Conservation (phyloP, 139 green algal species). For the Chloropicon primus region DNA sequence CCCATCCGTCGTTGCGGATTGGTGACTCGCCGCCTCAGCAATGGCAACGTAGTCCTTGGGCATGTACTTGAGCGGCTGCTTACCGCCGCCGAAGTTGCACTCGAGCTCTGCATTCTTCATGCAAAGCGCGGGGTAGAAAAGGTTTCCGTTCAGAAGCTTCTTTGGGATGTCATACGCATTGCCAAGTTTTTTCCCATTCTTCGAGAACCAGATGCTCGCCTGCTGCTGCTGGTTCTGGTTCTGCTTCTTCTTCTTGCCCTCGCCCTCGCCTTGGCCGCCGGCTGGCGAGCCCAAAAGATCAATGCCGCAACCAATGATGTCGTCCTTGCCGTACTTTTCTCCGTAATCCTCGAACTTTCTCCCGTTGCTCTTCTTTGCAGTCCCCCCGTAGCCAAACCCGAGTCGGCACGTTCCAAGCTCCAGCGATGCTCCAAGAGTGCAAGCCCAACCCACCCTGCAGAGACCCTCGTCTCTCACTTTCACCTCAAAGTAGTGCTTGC, state of each 20-base stretch:
- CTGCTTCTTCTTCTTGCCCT: too few relatives aligned
- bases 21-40: slow-evolving; percentile 5
- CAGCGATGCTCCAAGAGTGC: slow-evolving; percentile 22
- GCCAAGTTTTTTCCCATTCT: slow-evolving; percentile 43
- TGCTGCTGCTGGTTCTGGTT: neutral
- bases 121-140: slow-evolving; percentile 52
- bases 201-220: slow-evolving; percentile 33
- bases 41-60: slow-evolving; percentile 25
- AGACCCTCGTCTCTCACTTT: slow-evolving; percentile 53
- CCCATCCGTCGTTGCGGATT: slow-evolving; percentile 2
- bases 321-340: slow-evolving; percentile 26
- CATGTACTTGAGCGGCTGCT: slow-evolving; percentile 17
- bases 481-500: slow-evolving; percentile 29
- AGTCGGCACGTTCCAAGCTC: slow-evolving; percentile 51
- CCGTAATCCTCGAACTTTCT: slow-evolving; percentile 57
- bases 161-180: slow-evolving; percentile 40
- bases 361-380: slow-evolving; percentile 52
- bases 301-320: slow-evolving; percentile 49
- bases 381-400: slow-evolving; percentile 44
- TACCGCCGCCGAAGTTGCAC: slow-evolving; percentile 36
- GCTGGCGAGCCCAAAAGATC: too few relatives aligned
- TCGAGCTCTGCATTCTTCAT: slow-evolving; percentile 67
- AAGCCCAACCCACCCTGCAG: slow-evolving; percentile 51
- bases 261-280: too few relatives aligned
- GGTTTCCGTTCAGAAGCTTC: slow-evolving; percentile 20